Percentiles rank a stretch among this genome's conserved stretches.
These are phyloP conservation scores for Trichosporon ovoides DNA, from an alignment of 1,284 basidiomycete species.

Conservation along the genomic window DNA sequence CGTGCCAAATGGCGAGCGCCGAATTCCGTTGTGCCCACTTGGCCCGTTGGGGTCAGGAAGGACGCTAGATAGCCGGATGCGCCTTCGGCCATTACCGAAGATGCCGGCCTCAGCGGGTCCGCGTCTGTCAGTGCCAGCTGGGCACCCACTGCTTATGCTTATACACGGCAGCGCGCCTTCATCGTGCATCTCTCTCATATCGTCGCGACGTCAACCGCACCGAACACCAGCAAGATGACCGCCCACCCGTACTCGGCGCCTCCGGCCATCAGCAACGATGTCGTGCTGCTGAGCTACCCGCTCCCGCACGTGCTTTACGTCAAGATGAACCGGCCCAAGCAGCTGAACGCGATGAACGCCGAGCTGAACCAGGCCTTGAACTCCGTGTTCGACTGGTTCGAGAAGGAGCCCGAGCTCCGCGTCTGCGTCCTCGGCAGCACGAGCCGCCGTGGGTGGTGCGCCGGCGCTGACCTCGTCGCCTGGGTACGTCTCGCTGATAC, in stretches of 20 bases:
- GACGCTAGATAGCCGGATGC: not conserved
- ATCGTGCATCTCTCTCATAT: not conserved
- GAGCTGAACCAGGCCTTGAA: conserved; percentile 13
- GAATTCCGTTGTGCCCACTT: not conserved
- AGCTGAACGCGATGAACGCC: conserved; percentile 19
- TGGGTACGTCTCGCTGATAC: conserved; percentile 17
- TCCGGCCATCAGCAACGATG: conserved; percentile 13
- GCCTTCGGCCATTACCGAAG: not conserved
- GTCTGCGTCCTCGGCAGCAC: conserved; percentile 16
- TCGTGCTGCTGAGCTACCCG: conserved; percentile 14
- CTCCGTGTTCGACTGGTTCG: conserved; percentile 19
- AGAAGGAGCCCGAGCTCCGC: conserved; percentile 16
- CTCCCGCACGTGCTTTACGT: conserved; percentile 17
- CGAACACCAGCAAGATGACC: not conserved
- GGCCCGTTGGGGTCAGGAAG: not conserved
- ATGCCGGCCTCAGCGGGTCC: not conserved
- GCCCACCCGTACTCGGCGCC: conserved; percentile 6
- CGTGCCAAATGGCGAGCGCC: too few species aligned
- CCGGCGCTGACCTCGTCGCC: conserved; percentile 18
- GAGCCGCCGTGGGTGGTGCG: conserved; percentile 16
- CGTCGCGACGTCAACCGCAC: not conserved
- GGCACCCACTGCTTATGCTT: not conserved
- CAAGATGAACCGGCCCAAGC: conserved; percentile 22
- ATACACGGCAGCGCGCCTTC: not conserved
- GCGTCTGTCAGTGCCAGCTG: not conserved